phyloP scores from a whole-genome alignment of 306 rosid species.

The Prunus dulcis region DNA sequence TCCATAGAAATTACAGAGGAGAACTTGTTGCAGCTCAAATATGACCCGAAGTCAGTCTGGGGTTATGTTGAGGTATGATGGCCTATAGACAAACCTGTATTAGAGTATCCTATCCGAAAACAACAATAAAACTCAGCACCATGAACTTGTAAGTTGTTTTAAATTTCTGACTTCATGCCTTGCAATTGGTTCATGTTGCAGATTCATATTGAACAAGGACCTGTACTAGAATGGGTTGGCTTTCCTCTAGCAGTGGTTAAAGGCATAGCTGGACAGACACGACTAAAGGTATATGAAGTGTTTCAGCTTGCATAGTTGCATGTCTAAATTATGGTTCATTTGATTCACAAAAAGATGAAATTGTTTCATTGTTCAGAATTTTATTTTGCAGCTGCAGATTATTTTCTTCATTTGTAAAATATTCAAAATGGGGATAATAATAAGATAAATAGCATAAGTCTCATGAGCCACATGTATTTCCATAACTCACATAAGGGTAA shows the following conservation, averaged over 20 bases:
- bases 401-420: no score
- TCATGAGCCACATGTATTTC: not conserved
- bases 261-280: conserved; percentile 97
- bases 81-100: not conserved
- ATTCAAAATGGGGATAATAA: no score
- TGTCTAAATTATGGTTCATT: not conserved
- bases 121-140: not conserved
- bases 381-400: no score
- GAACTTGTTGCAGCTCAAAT: conserved; percentile 62
- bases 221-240: conserved; percentile 78
- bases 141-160: not conserved
- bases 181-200: conserved; percentile 26
- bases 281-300: conserved; percentile 55
- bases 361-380: no score
- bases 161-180: not conserved
- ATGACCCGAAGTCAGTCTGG: conserved; percentile 83
- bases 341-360: no score
- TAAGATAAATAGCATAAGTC: not conserved
- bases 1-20: conserved; percentile 57
- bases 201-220: conserved; percentile 98
- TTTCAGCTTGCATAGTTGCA: not conserved
- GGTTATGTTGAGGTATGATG: conserved; percentile 80
- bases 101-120: no score
- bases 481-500: not conserved
- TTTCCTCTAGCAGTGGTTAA: conserved; percentile 86